Percentiles rank a stretch among this genome's conserved stretches.
Conservation (phyloP, 2,329 filamentous ascomycete genomes). For the Chrysoporthe puriensis region DNA sequence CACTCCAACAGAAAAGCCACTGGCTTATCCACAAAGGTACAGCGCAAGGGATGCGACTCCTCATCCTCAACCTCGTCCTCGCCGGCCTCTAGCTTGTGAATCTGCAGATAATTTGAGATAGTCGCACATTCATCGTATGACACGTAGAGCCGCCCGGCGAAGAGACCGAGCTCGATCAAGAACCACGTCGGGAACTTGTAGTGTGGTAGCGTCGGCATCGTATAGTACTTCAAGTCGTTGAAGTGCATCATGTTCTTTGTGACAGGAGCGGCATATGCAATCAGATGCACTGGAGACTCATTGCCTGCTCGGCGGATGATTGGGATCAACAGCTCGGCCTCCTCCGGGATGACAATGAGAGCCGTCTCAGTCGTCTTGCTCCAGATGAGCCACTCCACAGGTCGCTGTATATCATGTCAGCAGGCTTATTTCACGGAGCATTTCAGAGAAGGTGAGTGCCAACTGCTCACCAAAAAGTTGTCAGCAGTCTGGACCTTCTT, state of each 20-base stretch:
- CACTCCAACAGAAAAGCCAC: slow-evolving; percentile 59
- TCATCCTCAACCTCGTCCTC: background rate
- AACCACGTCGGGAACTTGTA: slow-evolving; percentile 57
- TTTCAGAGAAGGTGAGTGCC: too few relatives aligned
- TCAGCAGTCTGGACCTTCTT: slow-evolving; percentile 37
- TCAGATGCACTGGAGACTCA: slow-evolving; percentile 44
- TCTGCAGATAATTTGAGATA: slow-evolving; percentile 41
- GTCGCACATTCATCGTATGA: slow-evolving; percentile 49
- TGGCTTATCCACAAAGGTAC: slow-evolving; percentile 38
- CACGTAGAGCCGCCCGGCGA: slow-evolving; percentile 65
- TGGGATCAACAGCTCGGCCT: slow-evolving; percentile 60
- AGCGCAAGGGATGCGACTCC: background rate
- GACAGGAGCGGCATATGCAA: slow-evolving; percentile 63
- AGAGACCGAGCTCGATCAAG: slow-evolving; percentile 60
- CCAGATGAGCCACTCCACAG: slow-evolving; percentile 67
- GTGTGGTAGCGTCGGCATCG: slow-evolving; percentile 50
- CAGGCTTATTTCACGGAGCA: slow-evolving; percentile 10
- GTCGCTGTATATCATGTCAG: slow-evolving; percentile 39
- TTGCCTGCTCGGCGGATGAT: slow-evolving; percentile 38
- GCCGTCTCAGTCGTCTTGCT: slow-evolving; percentile 50
- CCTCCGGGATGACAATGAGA: slow-evolving; percentile 64
- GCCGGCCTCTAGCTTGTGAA: slow-evolving; percentile 27
- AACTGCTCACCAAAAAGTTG: slow-evolving; percentile 36
- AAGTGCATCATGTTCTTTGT: slow-evolving; percentile 63
- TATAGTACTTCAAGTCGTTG: slow-evolving; percentile 56